Conservation (phyloP, 257 asterid species). For the Fraxinus pennsylvanica region DNA sequence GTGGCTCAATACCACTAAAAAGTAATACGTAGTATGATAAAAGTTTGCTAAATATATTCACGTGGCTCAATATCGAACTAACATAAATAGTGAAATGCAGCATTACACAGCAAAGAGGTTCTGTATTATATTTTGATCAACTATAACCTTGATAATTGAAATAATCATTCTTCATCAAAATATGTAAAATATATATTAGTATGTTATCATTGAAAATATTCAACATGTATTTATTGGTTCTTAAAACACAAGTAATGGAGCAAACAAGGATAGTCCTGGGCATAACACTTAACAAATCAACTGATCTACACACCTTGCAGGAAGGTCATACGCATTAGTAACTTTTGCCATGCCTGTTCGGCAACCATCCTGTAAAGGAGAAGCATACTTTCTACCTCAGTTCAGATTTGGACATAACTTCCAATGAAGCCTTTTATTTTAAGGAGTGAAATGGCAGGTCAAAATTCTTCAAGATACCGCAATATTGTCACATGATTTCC, state of each 20-base stretch:
- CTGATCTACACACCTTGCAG: conserved; percentile 5
- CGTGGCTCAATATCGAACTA: too few relatives aligned
- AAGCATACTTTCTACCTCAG: background rate
- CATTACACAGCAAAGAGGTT: too few relatives aligned
- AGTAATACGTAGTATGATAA: too few relatives aligned
- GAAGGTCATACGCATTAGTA: conserved; percentile 37
- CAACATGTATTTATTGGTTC: background rate
- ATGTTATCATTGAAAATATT: conserved; percentile 3
- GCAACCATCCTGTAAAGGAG: conserved; percentile 79
- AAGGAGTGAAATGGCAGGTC: conserved; percentile 9
- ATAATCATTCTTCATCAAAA: background rate
- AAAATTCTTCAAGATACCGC: conserved; percentile 2
- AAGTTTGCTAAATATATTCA: too few relatives aligned
- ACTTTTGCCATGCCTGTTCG: conserved; percentile 99
- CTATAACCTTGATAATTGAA: background rate
- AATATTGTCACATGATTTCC: background rate
- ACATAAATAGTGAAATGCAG: too few relatives aligned
- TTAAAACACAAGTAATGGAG: background rate
- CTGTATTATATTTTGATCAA: too few relatives aligned
- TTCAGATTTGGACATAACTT: background rate
- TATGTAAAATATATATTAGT: conserved; percentile 1
- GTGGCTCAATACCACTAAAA: too few relatives aligned
- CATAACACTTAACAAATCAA: background rate
- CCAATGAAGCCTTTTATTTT: background rate
- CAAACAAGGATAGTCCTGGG: background rate